These are phyloP conservation scores for Tricholoma flavovirens DNA, from an alignment of 768 basidiomycete species.

Conservation along the genomic window DNA sequence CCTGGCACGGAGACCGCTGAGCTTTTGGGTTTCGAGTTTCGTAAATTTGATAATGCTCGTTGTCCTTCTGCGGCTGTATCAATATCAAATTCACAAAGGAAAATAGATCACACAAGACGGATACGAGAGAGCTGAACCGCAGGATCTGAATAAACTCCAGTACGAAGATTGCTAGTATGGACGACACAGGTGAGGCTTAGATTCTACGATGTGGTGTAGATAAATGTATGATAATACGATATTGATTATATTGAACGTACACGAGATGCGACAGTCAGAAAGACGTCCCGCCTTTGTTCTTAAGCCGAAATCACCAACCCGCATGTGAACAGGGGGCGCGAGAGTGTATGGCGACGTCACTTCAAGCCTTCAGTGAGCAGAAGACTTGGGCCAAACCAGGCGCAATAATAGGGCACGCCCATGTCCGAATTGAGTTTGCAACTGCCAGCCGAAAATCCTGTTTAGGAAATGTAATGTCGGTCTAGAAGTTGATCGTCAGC, in stretches of 20 bases:
- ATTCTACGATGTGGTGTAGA: no score
- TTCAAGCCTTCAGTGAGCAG: conserved; percentile 11
- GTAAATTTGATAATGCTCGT: no score
- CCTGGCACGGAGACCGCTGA: no score
- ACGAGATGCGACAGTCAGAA: no score
- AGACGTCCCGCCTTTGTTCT: background rate
- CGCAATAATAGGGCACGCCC: no score
- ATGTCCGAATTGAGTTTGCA: background rate
- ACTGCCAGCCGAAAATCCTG: background rate
- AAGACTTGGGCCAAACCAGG: no score
- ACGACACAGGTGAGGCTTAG: no score
- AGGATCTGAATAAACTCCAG: background rate
- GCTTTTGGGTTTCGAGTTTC: no score
- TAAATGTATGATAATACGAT: no score
- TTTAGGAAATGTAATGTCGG: background rate
- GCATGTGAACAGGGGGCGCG: conserved; percentile 28
- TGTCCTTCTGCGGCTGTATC: no score
- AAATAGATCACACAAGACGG: background rate
- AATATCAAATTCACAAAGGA: no score
- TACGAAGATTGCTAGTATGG: background rate
- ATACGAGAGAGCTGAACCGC: background rate
- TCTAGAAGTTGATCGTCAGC: background rate
- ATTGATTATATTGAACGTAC: no score
- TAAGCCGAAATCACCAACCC: background rate
- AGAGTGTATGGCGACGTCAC: conserved; percentile 29